Percentiles rank a stretch among this genome's conserved stretches.
phyloP scores from a whole-genome alignment of 2,329 filamentous ascomycete species.

The Eutypella sp. region DNA sequence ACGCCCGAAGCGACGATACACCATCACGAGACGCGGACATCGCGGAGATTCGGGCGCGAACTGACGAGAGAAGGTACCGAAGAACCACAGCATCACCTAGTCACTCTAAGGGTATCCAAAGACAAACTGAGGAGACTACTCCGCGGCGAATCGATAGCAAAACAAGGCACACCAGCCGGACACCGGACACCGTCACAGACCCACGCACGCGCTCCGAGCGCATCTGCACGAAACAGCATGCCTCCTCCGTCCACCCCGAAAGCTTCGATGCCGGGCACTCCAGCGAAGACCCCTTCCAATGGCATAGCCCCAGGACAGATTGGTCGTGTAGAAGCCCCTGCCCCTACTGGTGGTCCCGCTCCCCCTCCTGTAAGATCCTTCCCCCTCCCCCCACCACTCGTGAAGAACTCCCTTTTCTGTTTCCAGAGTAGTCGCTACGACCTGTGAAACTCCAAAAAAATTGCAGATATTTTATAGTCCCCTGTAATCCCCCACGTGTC shows the following conservation, averaged over 20 bases:
- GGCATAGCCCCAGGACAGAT: constrained; percentile 47
- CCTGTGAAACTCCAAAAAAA: constrained; percentile 21
- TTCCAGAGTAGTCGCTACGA: constrained; percentile 27
- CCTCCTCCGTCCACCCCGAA: constrained; percentile 30
- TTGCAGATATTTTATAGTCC: too few species aligned
- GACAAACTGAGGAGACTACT: constrained; percentile 66
- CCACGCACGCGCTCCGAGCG: constrained; percentile 43
- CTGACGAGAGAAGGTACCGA: constrained; percentile 73
- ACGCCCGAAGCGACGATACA: constrained; percentile 75
- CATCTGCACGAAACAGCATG: constrained; percentile 30
- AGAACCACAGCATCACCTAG: constrained; percentile 62
- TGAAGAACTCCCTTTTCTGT: constrained; percentile 22
- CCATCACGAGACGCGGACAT: constrained; percentile 68
- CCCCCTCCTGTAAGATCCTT: constrained; percentile 55
- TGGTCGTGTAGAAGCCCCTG: constrained; percentile 64
- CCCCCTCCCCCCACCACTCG: constrained; percentile 10
- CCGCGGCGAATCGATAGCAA: constrained; percentile 42
- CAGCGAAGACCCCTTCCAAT: constrained; percentile 15
- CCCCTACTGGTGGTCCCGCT: constrained; percentile 51
- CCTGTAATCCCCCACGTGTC: constrained; percentile 9
- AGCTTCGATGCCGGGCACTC: constrained; percentile 15
- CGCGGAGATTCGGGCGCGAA: constrained; percentile 55
- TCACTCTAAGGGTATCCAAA: constrained; percentile 70
- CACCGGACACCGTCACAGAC: constrained; percentile 41
- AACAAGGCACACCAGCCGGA: constrained; percentile 36